phyloP scores from a whole-genome alignment of 495 filamentous ascomycete species.

The Xylaria palmicola region DNA sequence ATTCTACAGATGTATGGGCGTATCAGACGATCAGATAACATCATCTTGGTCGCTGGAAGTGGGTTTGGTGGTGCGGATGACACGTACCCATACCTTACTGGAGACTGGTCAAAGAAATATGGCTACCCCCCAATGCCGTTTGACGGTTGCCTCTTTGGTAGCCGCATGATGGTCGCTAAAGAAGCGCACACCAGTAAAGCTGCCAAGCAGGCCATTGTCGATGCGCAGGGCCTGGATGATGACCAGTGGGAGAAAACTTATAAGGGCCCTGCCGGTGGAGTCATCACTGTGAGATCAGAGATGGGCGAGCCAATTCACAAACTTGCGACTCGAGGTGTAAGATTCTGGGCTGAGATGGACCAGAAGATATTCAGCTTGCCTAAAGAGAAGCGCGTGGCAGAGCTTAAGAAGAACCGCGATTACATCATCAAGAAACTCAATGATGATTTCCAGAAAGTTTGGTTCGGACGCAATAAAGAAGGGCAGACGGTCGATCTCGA shows the following conservation, averaged over 20 bases:
- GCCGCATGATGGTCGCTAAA: conserved; percentile 91
- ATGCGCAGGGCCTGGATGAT: conserved; percentile 86
- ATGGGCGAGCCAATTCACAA: conserved; percentile 99
- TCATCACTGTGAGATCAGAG: conserved; percentile 96
- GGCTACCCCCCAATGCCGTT: conserved; percentile 94
- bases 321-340: conserved; percentile 89
- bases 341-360: conserved; percentile 98
- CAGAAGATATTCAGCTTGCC: conserved; percentile 95
- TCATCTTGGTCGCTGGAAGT: conserved; percentile 85
- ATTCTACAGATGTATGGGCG: conserved; percentile 89
- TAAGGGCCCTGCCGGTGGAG: conserved; percentile 84
- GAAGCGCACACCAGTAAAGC: conserved; percentile 91
- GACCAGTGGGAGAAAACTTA: conserved; percentile 95
- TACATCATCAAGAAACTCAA: conserved; percentile 98
- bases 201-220: conserved; percentile 92
- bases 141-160: conserved; percentile 86
- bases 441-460: conserved; percentile 97
- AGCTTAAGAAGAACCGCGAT: conserved; percentile 86
- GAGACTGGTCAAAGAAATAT: conserved; percentile 78
- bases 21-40: conserved; percentile 77
- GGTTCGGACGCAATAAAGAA: conserved; percentile 88
- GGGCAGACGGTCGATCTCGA: conserved; percentile 89
- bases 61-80: conserved; percentile 90
- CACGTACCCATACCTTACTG: conserved; percentile 91
- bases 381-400: conserved; percentile 87